These are phyloP conservation scores for Orbilia oligospora DNA, from an alignment of 2,329 filamentous ascomycete genomes.

Conservation along the genomic window DNA sequence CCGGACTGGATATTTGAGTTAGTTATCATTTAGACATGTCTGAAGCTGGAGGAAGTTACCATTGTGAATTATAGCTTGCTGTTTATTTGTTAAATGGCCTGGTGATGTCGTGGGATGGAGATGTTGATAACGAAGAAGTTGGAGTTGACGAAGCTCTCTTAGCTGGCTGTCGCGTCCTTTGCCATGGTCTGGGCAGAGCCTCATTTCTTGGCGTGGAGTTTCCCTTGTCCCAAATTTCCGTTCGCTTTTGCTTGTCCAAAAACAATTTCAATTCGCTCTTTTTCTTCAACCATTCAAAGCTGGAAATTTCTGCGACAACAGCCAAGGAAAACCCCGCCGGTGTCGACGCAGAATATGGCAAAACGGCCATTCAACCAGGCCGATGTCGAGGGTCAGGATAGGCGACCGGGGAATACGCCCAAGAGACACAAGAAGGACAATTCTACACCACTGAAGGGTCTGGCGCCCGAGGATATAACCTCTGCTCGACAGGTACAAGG, in stretches of 20 bases:
- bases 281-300: neutral
- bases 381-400: constrained; percentile 54
- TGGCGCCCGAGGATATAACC: constrained; percentile 40
- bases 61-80: constrained; percentile 29
- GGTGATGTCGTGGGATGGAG: constrained; percentile 25
- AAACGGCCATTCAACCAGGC: constrained; percentile 59
- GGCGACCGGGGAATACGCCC: constrained; percentile 37
- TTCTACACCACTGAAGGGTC: constrained; percentile 30
- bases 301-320: constrained; percentile 1
- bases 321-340: neutral
- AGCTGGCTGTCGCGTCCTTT: constrained; percentile 60
- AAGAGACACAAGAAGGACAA: constrained; percentile 57
- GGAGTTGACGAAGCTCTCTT: constrained; percentile 54
- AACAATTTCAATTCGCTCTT: constrained; percentile 7
- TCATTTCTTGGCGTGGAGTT: constrained; percentile 47
- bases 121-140: constrained; percentile 2
- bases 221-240: constrained; percentile 22
- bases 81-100: neutral
- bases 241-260: no score
- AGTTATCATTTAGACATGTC: constrained; percentile 32
- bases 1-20: constrained; percentile 72
- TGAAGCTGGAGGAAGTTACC: constrained; percentile 8
- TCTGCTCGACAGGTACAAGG: constrained; percentile 51
- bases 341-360: constrained; percentile 31
- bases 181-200: constrained; percentile 44